A percentile compares a stretch with the other conserved stretches of the same genome.
These are phyloP conservation scores for Potentilla sterilis DNA, from an alignment of 306 rosid species.

Conservation along the genomic window DNA sequence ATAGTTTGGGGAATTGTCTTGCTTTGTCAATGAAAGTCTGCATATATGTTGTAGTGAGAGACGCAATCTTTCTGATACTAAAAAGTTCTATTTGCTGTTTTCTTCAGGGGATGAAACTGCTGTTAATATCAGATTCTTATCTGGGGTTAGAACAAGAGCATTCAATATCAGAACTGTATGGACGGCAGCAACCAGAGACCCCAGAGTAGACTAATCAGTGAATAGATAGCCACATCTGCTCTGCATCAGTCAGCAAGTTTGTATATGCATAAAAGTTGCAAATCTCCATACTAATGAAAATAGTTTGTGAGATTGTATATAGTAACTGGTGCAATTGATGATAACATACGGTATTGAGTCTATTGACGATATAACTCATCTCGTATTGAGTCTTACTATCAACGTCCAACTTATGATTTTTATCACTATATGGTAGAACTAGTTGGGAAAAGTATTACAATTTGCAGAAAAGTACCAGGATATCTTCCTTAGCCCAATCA, in stretches of 20 bases:
- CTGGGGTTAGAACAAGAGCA: constrained; percentile 82
- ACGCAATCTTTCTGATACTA: background rate
- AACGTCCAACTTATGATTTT: background rate
- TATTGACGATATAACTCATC: too few species aligned
- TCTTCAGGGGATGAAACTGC: constrained; percentile 68
- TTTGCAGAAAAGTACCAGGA: background rate
- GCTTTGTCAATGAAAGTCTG: background rate
- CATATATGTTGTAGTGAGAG: background rate
- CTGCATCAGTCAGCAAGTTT: background rate
- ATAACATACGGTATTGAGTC: too few species aligned
- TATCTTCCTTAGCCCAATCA: background rate
- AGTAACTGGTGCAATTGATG: background rate
- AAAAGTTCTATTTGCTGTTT: background rate
- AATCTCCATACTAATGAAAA: background rate
- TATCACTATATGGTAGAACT: too few species aligned
- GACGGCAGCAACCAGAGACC: background rate
- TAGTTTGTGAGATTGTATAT: background rate
- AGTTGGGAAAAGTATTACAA: too few species aligned
- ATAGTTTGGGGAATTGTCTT: background rate
- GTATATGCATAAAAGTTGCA: background rate
- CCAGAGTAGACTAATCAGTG: background rate
- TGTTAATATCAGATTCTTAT: constrained; percentile 86
- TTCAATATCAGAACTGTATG: constrained; percentile 40
- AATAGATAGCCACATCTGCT: background rate
- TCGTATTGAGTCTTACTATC: background rate